Percentiles rank a stretch among this genome's conserved stretches.
Conservation (phyloP, 768 basidiomycete species). For the Kwoniella bestiolae region DNA sequence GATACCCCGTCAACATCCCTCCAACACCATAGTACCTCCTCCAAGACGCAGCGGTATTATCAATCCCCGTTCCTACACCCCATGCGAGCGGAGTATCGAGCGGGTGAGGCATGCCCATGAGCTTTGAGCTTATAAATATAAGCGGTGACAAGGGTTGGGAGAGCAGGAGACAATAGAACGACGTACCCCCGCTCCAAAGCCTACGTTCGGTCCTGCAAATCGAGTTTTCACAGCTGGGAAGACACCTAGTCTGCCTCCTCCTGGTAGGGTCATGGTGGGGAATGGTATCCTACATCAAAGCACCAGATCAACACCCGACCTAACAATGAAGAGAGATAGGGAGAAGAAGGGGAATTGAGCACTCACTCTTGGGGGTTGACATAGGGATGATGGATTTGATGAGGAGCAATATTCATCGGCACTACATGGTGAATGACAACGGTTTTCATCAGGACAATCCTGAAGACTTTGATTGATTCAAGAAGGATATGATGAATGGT, state of each 20-base stretch:
- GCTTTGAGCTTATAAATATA: slow-evolving; percentile 12
- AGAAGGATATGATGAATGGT: too few species aligned
- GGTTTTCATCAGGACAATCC: background rate
- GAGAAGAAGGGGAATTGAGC: background rate
- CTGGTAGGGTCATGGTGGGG: slow-evolving; percentile 45
- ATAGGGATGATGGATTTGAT: slow-evolving; percentile 48
- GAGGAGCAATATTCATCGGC: slow-evolving; percentile 45
- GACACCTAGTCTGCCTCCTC: slow-evolving; percentile 45
- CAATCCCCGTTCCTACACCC: slow-evolving; percentile 47
- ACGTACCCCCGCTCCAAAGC: slow-evolving; percentile 48
- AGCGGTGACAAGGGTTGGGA: background rate
- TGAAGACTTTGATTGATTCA: too few species aligned
- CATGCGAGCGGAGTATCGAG: slow-evolving; percentile 33
- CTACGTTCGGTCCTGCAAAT: slow-evolving; percentile 44
- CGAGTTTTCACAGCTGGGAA: slow-evolving; percentile 50
- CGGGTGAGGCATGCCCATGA: slow-evolving; percentile 50
- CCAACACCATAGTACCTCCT: slow-evolving; percentile 47
- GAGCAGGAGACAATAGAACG: background rate
- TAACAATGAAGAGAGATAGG: background rate
- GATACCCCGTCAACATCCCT: slow-evolving; percentile 50
- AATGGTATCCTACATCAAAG: slow-evolving; percentile 46
- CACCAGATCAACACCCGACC: too few species aligned
- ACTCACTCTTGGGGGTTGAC: slow-evolving; percentile 51
- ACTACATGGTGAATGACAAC: slow-evolving; percentile 14
- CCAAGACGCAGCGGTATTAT: slow-evolving; percentile 49